Evolutionary conservation across 2,329 filamentous ascomycete genomes (phyloP), one percentile per base, ranked within the genome.

Genomic region (Penicillium hordei): DNA sequence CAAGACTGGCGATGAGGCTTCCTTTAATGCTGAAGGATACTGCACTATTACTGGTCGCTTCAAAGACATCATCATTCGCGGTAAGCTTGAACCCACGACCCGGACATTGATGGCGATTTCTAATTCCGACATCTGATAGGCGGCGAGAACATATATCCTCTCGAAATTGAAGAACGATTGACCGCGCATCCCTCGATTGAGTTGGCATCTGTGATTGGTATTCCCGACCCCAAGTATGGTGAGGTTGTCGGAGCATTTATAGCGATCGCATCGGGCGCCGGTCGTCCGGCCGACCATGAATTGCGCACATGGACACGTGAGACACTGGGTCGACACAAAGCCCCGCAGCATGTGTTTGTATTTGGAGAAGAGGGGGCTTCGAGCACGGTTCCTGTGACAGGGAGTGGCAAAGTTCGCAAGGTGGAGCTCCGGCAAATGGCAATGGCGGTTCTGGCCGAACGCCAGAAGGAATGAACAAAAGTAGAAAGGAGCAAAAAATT

Each of bases 31-130:
- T 1, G 74, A 85, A 9, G 89, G 88, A 0, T 90, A 89, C 68
- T 90, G 88, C 64, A 81, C 79, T 7, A 91, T 92, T 64, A 91
- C 89, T 0, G 89, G 89, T 0, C 79, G 89, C 21, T 90, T 90
- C 75, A 91, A 91, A 76, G 89, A 92, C 58, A 90, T 91, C 36
- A 90, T 91, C 57, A 91, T 91, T 59, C 79, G 89, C 66, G 89
- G 86, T 73, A 64, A 38, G 70, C 38, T 39, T 6, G 25, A 13
- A 44, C 19, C 42, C 49, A 27, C 29, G 13, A n/a, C 23, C 39
- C 19, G 21, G 29, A n/a, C 43, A 12, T 43, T 49, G 27, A 53
- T 54, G 52, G 43, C 17, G 2, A 21, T 54, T 27, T n/a, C 57
- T 61, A 23, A 52, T 36, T 21, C 36, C 23, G 25, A 4, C 17